Evolutionary conservation across 2,329 filamentous ascomycete genomes (phyloP).

Genomic region (Aspergillus viridinutans): DNA sequence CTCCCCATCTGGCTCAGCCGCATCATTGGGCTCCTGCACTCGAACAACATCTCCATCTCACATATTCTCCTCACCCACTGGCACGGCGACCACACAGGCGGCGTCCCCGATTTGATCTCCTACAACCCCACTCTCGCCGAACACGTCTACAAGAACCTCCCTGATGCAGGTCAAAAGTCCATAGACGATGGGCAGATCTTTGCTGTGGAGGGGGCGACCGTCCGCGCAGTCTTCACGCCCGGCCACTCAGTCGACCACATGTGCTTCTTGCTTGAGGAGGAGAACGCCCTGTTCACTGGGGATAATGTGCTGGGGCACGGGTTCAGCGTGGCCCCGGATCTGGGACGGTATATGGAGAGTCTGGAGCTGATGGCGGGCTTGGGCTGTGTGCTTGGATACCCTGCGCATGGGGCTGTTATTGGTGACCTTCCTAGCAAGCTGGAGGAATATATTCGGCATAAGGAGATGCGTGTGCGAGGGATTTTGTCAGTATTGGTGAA

Average conservation of each 20-base stretch:
- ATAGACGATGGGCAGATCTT: conserved; percentile 39
- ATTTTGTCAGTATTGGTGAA: background rate
- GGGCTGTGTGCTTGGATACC: conserved; percentile 40
- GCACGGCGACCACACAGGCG: conserved; percentile 44
- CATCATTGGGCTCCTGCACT: conserved; percentile 29
- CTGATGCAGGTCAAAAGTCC: conserved; percentile 24
- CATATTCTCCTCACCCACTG: conserved; percentile 44
- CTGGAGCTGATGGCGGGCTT: conserved; percentile 33
- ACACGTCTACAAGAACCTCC: conserved; percentile 37
- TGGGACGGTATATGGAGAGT: conserved; percentile 34
- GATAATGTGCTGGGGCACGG: conserved; percentile 71
- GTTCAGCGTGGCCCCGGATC: conserved; percentile 37
- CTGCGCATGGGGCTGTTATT: conserved; percentile 42
- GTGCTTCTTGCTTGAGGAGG: conserved; percentile 66
- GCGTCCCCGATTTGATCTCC: conserved; percentile 37
- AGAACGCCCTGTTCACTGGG: conserved; percentile 73
- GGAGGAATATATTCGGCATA: conserved; percentile 1
- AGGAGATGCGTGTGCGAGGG: background rate
- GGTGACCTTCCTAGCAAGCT: background rate
- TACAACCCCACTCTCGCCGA: conserved; percentile 24
- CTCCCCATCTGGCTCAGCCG: conserved; percentile 32
- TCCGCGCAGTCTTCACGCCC: conserved; percentile 47
- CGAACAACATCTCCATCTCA: conserved; percentile 30
- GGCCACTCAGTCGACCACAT: conserved; percentile 75
- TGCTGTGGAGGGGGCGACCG: conserved; percentile 36